These are phyloP conservation scores for Metschnikowia chrysomelidarum DNA, from an alignment of 805 yeast species.

Conservation along the genomic window DNA sequence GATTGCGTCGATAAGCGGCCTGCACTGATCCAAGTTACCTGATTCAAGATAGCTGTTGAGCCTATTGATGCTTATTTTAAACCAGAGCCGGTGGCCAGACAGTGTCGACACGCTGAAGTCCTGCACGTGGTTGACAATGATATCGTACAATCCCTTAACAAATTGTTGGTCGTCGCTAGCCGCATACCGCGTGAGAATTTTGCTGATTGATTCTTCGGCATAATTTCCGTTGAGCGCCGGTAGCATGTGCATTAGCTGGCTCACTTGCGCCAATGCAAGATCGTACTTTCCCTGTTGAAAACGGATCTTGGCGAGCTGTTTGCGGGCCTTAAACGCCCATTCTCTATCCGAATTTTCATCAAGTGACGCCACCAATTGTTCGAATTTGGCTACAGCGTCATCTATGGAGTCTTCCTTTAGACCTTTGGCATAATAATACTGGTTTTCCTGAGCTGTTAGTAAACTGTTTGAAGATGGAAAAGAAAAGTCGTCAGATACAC, in stretches of 20 bases:
- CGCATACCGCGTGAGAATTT: conserved; percentile 34
- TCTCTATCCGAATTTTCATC: conserved; percentile 25
- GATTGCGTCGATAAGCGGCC: conserved; percentile 32
- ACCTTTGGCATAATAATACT: conserved; percentile 38
- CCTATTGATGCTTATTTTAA: conserved; percentile 47
- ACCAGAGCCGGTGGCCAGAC: conserved; percentile 36
- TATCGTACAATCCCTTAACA: conserved; percentile 31
- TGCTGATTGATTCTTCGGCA: conserved; percentile 39
- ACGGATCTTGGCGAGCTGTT: conserved; percentile 40
- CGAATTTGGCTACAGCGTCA: conserved; percentile 14
- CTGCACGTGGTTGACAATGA: conserved; percentile 27
- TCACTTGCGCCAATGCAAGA: conserved; percentile 23
- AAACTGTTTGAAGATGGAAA: conserved; percentile 8
- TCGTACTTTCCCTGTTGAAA: conserved; percentile 25
- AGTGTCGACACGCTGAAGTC: conserved; percentile 18
- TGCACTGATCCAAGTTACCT: conserved; percentile 32
- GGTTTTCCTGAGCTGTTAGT: conserved; percentile 28
- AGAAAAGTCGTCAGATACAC: conserved; percentile 3
- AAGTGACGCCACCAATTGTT: conserved; percentile 17
- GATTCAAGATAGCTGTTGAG: conserved; percentile 36
- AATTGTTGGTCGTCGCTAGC: conserved; percentile 27
- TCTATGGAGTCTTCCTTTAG: conserved; percentile 29
- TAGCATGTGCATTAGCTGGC: conserved; percentile 22
- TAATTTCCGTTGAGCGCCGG: conserved; percentile 33
- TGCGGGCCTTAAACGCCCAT: conserved; percentile 40